These are phyloP conservation scores for Salix purpurea DNA, from an alignment of 345 rosid genomes.

Conservation along the genomic window DNA sequence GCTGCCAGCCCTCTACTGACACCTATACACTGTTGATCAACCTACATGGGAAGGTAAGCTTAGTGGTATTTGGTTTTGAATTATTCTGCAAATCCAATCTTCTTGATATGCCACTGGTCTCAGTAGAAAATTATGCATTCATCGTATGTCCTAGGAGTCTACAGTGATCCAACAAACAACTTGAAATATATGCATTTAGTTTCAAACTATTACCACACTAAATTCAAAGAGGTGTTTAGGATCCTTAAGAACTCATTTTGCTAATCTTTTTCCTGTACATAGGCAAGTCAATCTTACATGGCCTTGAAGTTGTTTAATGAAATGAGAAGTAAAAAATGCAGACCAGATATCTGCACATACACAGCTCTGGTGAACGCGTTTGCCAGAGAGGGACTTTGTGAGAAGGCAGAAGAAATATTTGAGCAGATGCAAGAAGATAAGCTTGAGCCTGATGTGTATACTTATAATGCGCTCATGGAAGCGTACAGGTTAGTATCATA, in stretches of 20 bases:
- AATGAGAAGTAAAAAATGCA: constrained; percentile 74
- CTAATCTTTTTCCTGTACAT: constrained; percentile 18
- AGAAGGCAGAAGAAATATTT: constrained; percentile 88
- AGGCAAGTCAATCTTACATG: constrained; percentile 80
- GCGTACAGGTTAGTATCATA: constrained; percentile 57
- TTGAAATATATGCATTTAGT: too few species aligned
- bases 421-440: constrained; percentile 91
- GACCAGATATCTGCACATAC: constrained; percentile 83
- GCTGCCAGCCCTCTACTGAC: constrained; percentile 60
- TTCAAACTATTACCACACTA: too few species aligned
- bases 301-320: constrained; percentile 71
- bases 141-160: too few species aligned
- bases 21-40: constrained; percentile 89
- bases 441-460: constrained; percentile 81
- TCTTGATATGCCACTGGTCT: too few species aligned
- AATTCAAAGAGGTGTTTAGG: not conserved
- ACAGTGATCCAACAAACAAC: too few species aligned
- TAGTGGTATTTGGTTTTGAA: not conserved
- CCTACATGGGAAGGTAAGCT: constrained; percentile 75
- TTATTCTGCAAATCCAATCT: not conserved
- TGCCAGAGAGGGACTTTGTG: constrained; percentile 94
- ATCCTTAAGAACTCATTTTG: not conserved
- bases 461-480: constrained; percentile 91
- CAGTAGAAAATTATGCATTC: too few species aligned
- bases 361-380: constrained; percentile 83